Conservation (phyloP, 2,329 filamentous ascomycete species). For the Apiospora malaysiana region DNA sequence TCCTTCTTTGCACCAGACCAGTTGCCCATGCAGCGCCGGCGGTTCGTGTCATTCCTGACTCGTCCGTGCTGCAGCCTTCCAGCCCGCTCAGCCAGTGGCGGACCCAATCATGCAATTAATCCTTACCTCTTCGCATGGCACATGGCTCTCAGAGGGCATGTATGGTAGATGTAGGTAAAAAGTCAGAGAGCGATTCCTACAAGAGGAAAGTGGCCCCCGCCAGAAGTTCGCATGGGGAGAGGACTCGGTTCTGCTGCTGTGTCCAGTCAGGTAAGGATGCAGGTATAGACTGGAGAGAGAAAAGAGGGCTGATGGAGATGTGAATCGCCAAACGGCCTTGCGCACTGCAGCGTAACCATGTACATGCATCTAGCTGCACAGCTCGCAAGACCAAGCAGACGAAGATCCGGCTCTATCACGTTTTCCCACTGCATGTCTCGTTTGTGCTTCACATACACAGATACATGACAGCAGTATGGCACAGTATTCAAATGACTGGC, state of each 20-base stretch:
- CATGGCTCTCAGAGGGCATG: constrained; percentile 3
- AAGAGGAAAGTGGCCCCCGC: background rate
- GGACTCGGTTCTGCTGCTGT: background rate
- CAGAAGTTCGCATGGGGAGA: background rate
- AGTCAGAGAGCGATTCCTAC: background rate
- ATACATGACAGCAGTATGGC: background rate
- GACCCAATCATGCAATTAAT: background rate
- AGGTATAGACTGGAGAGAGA: too few relatives aligned
- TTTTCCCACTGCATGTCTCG: background rate
- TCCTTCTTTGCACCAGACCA: constrained; percentile 9
- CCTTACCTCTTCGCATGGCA: constrained; percentile 16
- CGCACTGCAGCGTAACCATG: constrained; percentile 7
- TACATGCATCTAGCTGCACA: constrained; percentile 1
- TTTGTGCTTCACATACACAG: background rate
- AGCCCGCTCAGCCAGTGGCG: constrained; percentile 1
- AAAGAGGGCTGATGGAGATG: constrained; percentile 14
- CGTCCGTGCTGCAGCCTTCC: constrained; percentile 22
- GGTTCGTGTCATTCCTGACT: constrained; percentile 19
- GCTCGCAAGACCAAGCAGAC: constrained; percentile 8
- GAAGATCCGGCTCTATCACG: background rate
- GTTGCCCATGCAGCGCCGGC: constrained; percentile 20
- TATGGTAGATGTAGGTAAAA: too few relatives aligned
- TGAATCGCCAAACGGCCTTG: constrained; percentile 13
- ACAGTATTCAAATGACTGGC: background rate
- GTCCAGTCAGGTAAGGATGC: background rate